Percentiles rank a stretch among this genome's conserved stretches.
Evolutionary conservation across 1,284 basidiomycete species (phyloP).

Genomic region (Xerocomus alliaceus): DNA sequence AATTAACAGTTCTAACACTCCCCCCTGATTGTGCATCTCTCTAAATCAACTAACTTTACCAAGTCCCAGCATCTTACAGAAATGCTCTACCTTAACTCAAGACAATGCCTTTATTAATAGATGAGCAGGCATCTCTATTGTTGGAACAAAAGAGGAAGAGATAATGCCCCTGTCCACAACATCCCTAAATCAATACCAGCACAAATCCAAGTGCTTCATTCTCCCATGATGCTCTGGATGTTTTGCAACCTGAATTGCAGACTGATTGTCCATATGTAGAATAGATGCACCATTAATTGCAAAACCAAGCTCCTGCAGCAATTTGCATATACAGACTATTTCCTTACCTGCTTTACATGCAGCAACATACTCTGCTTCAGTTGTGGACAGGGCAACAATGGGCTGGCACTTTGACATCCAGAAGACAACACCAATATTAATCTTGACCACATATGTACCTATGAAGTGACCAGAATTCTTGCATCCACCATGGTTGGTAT

Average conservation of each 20-base stretch:
- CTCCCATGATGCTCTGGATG: neutral
- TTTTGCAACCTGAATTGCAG: neutral
- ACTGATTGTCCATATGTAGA: neutral
- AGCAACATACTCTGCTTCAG: too few species aligned
- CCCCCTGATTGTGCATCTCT: too few species aligned
- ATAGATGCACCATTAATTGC: too few species aligned
- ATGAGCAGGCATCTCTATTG: neutral
- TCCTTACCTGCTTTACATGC: too few species aligned
- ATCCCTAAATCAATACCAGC: neutral
- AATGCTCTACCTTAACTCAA: neutral
- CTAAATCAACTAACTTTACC: too few species aligned
- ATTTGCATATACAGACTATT: too few species aligned
- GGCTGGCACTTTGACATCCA: neutral
- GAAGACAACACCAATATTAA: neutral
- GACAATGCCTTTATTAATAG: neutral
- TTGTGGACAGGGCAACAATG: too few species aligned
- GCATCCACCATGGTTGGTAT: neutral
- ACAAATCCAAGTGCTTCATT: neutral
- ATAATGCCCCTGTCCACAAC: neutral
- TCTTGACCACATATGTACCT: neutral
- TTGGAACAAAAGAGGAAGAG: neutral
- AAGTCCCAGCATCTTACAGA: neutral
- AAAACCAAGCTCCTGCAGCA: too few species aligned
- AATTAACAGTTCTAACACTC: too few species aligned
- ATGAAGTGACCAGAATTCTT: neutral